These are phyloP conservation scores for Starmera dryadoides DNA, from an alignment of 805 yeast species.

Conservation along the genomic window DNA sequence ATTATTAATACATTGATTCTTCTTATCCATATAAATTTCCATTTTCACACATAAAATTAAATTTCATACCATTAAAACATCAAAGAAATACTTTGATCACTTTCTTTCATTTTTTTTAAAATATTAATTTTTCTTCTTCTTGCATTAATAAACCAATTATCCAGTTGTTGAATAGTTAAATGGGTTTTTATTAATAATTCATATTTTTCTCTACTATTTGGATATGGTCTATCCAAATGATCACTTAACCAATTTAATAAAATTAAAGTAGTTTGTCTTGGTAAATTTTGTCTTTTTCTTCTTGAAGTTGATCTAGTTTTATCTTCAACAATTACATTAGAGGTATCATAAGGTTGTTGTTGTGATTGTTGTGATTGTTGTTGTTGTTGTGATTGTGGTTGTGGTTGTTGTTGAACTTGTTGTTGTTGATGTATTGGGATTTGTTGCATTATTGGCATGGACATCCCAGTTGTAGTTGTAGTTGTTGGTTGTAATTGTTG, in stretches of 20 bases:
- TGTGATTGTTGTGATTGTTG: neutral
- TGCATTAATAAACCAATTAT: constrained; percentile 87
- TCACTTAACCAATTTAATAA: constrained; percentile 66
- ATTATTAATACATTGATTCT: too few species aligned
- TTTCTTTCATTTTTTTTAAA: constrained; percentile 18
- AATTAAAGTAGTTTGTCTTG: constrained; percentile 68
- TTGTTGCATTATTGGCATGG: too few species aligned
- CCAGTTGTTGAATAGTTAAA: constrained; percentile 69
- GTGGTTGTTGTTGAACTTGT: neutral
- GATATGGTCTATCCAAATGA: constrained; percentile 77
- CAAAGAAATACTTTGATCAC: constrained; percentile 19
- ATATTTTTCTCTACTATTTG: constrained; percentile 70
- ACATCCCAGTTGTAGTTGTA: too few species aligned
- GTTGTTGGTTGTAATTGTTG: neutral
- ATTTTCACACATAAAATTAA: too few species aligned
- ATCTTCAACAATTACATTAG: constrained; percentile 4
- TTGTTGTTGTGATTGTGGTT: neutral
- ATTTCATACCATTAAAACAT: too few species aligned
- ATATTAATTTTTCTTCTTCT: constrained; percentile 58
- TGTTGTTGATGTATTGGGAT: too few species aligned
- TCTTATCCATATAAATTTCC: too few species aligned
- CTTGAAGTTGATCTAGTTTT: constrained; percentile 10
- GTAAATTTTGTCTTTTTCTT: constrained; percentile 62
- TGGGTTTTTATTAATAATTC: constrained; percentile 67
- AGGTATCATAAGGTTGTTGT: neutral